A percentile compares a stretch with the other conserved stretches of the same genome.
Conservation (phyloP, 1,139 yeast species). For the Kurtzmaniella natalensis region DNA sequence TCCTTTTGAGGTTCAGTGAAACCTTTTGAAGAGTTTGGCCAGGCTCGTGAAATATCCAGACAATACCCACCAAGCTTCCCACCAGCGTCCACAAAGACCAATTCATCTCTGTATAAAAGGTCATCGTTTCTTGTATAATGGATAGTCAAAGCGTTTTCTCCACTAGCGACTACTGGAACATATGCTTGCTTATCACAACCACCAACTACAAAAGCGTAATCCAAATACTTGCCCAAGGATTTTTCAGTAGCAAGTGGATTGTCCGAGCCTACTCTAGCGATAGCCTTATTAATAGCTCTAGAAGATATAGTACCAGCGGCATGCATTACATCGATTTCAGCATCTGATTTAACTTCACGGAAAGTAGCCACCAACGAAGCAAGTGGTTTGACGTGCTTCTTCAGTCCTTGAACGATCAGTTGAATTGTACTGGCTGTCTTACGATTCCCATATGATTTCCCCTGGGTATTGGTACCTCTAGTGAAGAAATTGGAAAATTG, state of each 20-base stretch:
- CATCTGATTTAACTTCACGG: slow-evolving; percentile 68
- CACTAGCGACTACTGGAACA: slow-evolving; percentile 95
- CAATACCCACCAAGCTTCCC: slow-evolving; percentile 93
- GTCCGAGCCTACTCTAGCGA: slow-evolving; percentile 47
- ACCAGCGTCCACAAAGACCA: slow-evolving; percentile 93
- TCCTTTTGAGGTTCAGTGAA: slow-evolving; percentile 80
- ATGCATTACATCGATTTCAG: slow-evolving; percentile 77
- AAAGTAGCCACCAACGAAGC: slow-evolving; percentile 48
- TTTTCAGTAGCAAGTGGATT: slow-evolving; percentile 62
- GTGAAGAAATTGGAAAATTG: slow-evolving; percentile 11
- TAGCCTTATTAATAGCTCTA: slow-evolving; percentile 78
- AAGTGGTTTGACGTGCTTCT: slow-evolving; percentile 41
- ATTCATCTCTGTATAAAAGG: slow-evolving; percentile 63
- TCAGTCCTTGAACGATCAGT: slow-evolving; percentile 18
- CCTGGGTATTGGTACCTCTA: slow-evolving; percentile 8
- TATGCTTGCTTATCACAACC: slow-evolving; percentile 92
- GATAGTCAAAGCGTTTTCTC: slow-evolving; percentile 77
- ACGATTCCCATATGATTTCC: slow-evolving; percentile 9
- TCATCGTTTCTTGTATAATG: slow-evolving; percentile 92
- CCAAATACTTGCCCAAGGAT: slow-evolving; percentile 75
- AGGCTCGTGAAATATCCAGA: slow-evolving; percentile 92
- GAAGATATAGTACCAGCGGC: slow-evolving; percentile 80
- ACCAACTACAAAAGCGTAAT: slow-evolving; percentile 74
- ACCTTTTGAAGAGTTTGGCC: slow-evolving; percentile 76
- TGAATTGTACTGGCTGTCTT: slow-evolving; percentile 15